A percentile compares a stretch with the other conserved stretches of the same genome.
These are phyloP conservation scores for Wickerhamiella hasegawae DNA, from an alignment of 805 yeast genomes.

Conservation along the genomic window DNA sequence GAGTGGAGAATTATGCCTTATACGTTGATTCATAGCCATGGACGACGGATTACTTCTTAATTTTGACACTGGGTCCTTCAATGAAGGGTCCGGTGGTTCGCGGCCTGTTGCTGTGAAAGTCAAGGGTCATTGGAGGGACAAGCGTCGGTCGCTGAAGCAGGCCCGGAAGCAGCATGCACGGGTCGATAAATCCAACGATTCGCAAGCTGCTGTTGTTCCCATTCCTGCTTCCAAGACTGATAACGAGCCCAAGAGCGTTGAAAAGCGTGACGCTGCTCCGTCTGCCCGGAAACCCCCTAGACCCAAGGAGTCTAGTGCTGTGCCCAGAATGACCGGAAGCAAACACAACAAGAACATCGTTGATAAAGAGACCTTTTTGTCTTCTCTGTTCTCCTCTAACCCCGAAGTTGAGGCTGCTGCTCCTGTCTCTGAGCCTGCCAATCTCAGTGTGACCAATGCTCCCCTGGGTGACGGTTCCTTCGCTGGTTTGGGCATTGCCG, in stretches of 20 bases:
- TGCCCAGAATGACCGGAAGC: too few species aligned
- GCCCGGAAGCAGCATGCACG: slow-evolving; percentile 30
- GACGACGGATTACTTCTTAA: slow-evolving; percentile 51
- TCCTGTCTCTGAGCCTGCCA: too few species aligned
- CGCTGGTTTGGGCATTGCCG: slow-evolving; percentile 51
- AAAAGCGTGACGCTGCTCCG: too few species aligned
- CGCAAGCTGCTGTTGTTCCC: not conserved
- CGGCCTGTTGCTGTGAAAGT: slow-evolving; percentile 12
- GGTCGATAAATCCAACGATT: too few species aligned
- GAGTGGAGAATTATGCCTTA: too few species aligned
- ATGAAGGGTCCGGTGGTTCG: not conserved
- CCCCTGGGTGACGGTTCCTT: slow-evolving; percentile 62
- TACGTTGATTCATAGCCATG: slow-evolving; percentile 12
- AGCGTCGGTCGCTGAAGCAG: slow-evolving; percentile 8
- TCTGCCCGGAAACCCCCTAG: too few species aligned
- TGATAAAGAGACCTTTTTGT: slow-evolving; percentile 44
- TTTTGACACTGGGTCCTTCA: slow-evolving; percentile 37
- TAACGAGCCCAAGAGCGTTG: too few species aligned
- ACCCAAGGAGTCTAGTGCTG: too few species aligned
- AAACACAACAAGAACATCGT: slow-evolving; percentile 2
- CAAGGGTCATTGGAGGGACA: slow-evolving; percentile 25
- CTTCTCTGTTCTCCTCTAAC: slow-evolving; percentile 69
- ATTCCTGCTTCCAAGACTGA: not conserved
- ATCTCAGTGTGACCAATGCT: slow-evolving; percentile 61
- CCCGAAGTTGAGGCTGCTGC: slow-evolving; percentile 29